These are phyloP conservation scores for cucumber (Cucumis sativus) DNA, from an alignment of 306 rosid species.

Conservation along the genomic window DNA sequence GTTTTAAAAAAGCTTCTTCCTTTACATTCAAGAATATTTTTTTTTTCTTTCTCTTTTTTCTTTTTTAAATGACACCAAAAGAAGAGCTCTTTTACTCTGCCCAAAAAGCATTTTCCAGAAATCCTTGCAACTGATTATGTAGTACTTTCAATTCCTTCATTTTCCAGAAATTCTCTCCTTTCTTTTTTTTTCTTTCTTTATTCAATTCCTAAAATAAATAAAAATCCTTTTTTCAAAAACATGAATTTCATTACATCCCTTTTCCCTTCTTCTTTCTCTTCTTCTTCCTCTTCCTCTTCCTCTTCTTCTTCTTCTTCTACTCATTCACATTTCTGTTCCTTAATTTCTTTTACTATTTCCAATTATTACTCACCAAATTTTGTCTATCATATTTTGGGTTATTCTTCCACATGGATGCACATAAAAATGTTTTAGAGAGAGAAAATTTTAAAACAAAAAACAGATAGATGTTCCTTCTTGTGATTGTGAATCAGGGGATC, in stretches of 20 bases:
- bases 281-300: neutral
- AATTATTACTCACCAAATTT: neutral
- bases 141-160: neutral
- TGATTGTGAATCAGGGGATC: slow-evolving; percentile 3
- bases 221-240: neutral
- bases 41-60: neutral
- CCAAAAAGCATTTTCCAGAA: slow-evolving; percentile 47
- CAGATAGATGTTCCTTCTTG: neutral
- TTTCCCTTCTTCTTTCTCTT: neutral
- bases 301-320: neutral
- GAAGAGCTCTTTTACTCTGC: slow-evolving; percentile 33
- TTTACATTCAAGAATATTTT: neutral
- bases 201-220: neutral
- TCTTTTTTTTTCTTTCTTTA: neutral
- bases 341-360: slow-evolving; percentile 10
- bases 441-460: neutral
- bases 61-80: neutral
- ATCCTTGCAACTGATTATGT: slow-evolving; percentile 42
- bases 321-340: neutral
- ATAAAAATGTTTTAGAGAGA: neutral
- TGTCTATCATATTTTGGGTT: slow-evolving; percentile 6
- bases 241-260: neutral
- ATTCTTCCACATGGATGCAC: neutral
- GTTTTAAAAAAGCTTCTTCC: slow-evolving; percentile 13
- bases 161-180: slow-evolving; percentile 20